Percentiles rank a stretch among this genome's conserved stretches.
These are phyloP conservation scores for Mycena sanguinolenta DNA, from an alignment of 768 basidiomycete genomes.

Conservation along the genomic window DNA sequence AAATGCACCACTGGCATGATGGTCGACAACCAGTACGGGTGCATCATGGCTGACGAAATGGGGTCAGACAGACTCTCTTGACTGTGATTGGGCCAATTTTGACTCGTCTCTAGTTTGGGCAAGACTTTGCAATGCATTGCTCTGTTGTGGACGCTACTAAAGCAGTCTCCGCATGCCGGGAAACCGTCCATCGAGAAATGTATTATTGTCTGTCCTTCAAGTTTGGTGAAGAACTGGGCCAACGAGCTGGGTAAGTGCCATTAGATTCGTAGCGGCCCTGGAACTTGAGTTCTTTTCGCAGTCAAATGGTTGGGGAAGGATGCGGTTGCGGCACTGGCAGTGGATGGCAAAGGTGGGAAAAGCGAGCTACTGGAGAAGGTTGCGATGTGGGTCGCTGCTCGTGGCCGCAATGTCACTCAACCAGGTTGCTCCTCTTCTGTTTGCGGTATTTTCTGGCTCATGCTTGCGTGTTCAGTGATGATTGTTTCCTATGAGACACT, in stretches of 20 bases:
- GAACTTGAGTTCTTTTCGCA: conserved; percentile 46
- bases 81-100: not conserved
- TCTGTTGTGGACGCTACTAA: conserved; percentile 93
- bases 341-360: conserved; percentile 94
- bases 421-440: conserved; percentile 72
- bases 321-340: conserved; percentile 83
- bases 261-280: not conserved
- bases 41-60: conserved; percentile 99
- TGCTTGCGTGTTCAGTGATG: conserved; percentile 76
- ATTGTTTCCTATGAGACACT: conserved; percentile 99
- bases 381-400: conserved; percentile 89
- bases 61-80: conserved; percentile 70
- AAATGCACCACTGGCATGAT: conserved; percentile 95
- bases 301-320: conserved; percentile 97
- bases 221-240: conserved; percentile 98
- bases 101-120: conserved; percentile 51
- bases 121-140: conserved; percentile 98
- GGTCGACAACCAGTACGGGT: conserved; percentile 91
- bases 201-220: conserved; percentile 97
- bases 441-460: conserved; percentile 10
- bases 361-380: conserved; percentile 84
- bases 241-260: conserved; percentile 85
- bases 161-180: conserved; percentile 91
- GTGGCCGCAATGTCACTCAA: conserved; percentile 90
- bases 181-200: conserved; percentile 95